Percentiles rank a stretch among this genome's conserved stretches.
Conservation (phyloP, 108 stramenopile genomes). For the Mayamaea pseudoterrestris region DNA sequence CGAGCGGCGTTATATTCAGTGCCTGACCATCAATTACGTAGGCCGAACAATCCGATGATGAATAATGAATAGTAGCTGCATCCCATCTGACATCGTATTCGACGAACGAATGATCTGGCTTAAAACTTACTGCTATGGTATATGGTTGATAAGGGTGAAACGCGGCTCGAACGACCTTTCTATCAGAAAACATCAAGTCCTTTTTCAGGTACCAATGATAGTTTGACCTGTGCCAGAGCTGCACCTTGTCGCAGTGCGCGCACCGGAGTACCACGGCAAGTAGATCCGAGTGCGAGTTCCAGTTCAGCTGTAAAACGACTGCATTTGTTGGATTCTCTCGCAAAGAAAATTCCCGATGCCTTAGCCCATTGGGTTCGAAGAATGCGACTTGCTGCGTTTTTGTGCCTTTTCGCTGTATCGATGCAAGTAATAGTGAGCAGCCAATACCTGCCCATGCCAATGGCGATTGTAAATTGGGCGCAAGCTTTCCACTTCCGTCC, state of each 20-base stretch:
- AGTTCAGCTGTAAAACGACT: constrained; percentile 31
- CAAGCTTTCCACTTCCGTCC: constrained; percentile 71
- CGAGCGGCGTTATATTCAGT: constrained; percentile 61
- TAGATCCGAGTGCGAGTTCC: constrained; percentile 66
- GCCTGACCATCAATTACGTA: constrained; percentile 64
- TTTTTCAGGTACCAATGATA: constrained; percentile 89
- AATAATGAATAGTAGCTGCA: constrained; percentile 31
- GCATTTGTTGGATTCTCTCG: constrained; percentile 12
- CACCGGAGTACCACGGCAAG: constrained; percentile 42
- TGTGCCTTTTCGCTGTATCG: constrained; percentile 49
- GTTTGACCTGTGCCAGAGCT: constrained; percentile 78
- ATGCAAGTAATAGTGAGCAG: constrained; percentile 65
- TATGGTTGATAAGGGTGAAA: constrained; percentile 58
- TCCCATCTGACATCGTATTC: constrained; percentile 73
- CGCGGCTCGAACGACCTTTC: constrained; percentile 7
- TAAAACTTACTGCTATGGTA: constrained; percentile 14
- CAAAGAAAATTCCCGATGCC: constrained; percentile 65
- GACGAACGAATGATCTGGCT: constrained; percentile 12
- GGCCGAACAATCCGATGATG: constrained; percentile 28
- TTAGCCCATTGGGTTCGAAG: constrained; percentile 81
- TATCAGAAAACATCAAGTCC: constrained; percentile 36
- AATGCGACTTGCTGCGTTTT: constrained; percentile 62
- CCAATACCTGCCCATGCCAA: constrained; percentile 66
- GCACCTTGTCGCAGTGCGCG: constrained; percentile 42
- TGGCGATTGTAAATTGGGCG: constrained; percentile 38